phyloP scores from a whole-genome alignment of 352 stramenopile species.

The Plasmopara muralis region DNA sequence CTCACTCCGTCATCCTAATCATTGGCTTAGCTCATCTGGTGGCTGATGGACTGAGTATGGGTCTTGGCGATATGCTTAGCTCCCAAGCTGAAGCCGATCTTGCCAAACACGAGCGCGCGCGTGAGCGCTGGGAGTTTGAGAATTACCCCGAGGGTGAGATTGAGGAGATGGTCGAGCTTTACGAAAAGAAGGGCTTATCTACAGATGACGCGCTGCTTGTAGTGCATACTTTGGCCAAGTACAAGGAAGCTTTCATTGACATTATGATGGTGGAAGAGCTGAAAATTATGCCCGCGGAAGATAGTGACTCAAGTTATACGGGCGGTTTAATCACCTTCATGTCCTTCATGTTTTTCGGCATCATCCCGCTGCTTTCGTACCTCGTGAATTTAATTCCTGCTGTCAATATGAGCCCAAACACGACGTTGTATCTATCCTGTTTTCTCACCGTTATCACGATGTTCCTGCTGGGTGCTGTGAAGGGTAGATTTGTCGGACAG shows the following conservation, averaged over 20 bases:
- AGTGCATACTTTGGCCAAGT: constrained; percentile 93
- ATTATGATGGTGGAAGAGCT: constrained; percentile 97
- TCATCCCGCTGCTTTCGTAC: constrained; percentile 92
- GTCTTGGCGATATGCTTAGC: constrained; percentile 92
- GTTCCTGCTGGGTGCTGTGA: constrained; percentile 91
- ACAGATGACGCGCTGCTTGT: constrained; percentile 87
- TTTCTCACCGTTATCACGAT: constrained; percentile 90
- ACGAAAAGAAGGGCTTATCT: constrained; percentile 87
- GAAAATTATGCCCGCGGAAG: constrained; percentile 90
- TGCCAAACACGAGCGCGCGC: constrained; percentile 87
- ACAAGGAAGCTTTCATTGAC: constrained; percentile 96
- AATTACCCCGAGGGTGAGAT: constrained; percentile 96
- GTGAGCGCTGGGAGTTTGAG: constrained; percentile 94
- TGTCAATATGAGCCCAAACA: constrained; percentile 45
- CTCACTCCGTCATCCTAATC: constrained; percentile 90
- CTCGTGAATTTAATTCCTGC: constrained; percentile 79
- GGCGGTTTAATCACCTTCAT: constrained; percentile 86
- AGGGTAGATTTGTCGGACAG: constrained; percentile 81
- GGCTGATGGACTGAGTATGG: constrained; percentile 93
- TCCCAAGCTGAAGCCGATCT: constrained; percentile 91
- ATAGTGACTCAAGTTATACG: constrained; percentile 84
- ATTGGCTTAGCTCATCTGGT: constrained; percentile 93
- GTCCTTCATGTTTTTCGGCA: constrained; percentile 88
- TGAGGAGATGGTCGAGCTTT: constrained; percentile 96
- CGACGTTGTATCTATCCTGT: constrained; percentile 90